A percentile compares a stretch with the other conserved stretches of the same genome.
Evolutionary conservation across 345 rosid species (phyloP).

Genomic region (Alliaria petiolata): DNA sequence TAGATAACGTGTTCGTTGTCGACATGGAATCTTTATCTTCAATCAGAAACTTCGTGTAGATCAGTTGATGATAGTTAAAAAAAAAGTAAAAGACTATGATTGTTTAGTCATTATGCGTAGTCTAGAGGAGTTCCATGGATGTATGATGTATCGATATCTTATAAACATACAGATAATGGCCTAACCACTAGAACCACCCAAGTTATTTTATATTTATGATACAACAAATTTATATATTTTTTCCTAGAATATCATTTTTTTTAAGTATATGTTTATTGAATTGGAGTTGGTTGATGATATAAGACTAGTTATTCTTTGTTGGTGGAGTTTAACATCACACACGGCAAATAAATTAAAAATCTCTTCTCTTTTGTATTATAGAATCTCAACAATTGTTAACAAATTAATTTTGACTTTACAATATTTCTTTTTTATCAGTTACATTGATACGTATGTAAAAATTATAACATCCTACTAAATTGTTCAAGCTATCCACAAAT

Average conservation of each 20-base stretch:
- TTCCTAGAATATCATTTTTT: background rate
- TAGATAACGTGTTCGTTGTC: constrained; percentile 26
- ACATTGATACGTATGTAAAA: background rate
- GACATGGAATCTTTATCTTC: constrained; percentile 24
- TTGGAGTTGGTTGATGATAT: constrained; percentile 20
- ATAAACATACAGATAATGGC: constrained; percentile 8
- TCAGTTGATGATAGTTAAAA: background rate
- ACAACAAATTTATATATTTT: background rate
- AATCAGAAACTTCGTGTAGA: constrained; percentile 24
- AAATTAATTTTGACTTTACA: too few relatives aligned
- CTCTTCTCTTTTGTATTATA: background rate
- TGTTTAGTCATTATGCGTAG: background rate
- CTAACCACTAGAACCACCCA: constrained; percentile 26
- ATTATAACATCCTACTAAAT: background rate
- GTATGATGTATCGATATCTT: background rate
- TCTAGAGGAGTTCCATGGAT: background rate
- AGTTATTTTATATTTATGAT: background rate
- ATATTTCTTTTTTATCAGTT: background rate
- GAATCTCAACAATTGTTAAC: background rate
- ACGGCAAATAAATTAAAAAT: background rate
- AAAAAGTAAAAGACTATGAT: background rate
- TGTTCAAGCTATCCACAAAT: background rate
- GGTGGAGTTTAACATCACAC: constrained; percentile 28
- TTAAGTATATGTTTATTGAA: constrained; percentile 6
- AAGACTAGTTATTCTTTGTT: constrained; percentile 3